Percentiles rank a stretch among this genome's conserved stretches.
Evolutionary conservation across 2,329 filamentous ascomycete species (phyloP).

Genomic region (Fusarium begoniae): DNA sequence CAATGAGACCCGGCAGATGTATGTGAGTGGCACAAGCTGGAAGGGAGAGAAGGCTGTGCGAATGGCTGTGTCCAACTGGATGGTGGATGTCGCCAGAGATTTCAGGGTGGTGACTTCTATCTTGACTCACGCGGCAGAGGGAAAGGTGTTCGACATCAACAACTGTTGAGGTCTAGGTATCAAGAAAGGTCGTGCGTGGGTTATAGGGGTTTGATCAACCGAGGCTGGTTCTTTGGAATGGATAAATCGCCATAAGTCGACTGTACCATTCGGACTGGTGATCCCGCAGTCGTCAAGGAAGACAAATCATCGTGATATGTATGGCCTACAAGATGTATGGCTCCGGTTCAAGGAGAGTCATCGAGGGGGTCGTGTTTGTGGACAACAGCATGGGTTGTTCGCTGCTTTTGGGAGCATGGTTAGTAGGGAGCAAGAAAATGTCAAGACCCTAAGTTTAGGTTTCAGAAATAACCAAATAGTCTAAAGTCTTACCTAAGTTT

Average conservation of each 20-base stretch:
- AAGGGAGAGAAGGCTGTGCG: conserved; percentile 76
- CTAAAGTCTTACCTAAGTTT: no score
- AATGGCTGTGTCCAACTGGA: conserved; percentile 90
- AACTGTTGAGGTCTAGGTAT: not conserved
- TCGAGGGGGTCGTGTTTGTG: no score
- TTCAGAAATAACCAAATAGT: no score
- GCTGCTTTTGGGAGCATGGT: no score
- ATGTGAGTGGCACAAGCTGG: conserved; percentile 86
- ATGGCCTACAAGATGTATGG: no score
- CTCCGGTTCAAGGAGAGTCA: no score
- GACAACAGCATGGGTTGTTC: no score
- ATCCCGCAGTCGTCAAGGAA: no score
- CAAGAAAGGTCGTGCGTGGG: not conserved
- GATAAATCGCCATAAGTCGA: not conserved
- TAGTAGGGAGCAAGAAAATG: no score
- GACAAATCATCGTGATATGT: no score
- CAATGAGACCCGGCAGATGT: conserved; percentile 78
- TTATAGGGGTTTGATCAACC: not conserved
- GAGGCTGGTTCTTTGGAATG: not conserved
- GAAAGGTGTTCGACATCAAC: conserved; percentile 42
- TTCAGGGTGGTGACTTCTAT: conserved; percentile 71
- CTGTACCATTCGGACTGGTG: no score
- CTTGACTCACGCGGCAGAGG: conserved; percentile 60
- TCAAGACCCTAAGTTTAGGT: no score
- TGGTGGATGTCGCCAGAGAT: conserved; percentile 75